Conservation (phyloP, 176 grass and related monocot genomes). For the Phyllostachys edulis region DNA sequence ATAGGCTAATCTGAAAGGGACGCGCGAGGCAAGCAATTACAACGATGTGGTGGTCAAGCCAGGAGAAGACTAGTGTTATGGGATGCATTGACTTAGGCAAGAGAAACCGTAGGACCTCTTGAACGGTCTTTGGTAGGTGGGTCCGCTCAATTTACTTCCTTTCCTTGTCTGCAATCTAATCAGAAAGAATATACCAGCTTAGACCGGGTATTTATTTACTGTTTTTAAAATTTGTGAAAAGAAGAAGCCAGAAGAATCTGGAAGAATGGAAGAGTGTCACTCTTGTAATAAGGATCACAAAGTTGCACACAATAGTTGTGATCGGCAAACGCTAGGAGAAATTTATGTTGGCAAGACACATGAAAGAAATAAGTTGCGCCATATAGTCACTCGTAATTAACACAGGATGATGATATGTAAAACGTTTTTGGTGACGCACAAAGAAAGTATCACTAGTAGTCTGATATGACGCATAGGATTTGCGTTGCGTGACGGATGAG, state of each 20-base stretch:
- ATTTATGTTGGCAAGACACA: neutral
- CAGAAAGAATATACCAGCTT: neutral
- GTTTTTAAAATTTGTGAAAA: neutral
- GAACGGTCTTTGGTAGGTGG: neutral
- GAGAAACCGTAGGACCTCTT: conserved; percentile 1
- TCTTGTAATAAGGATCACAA: neutral
- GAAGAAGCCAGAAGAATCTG: neutral
- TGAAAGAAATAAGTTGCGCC: neutral
- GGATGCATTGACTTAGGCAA: neutral
- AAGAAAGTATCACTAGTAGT: no score
- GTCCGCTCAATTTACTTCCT: neutral
- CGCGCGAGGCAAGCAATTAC: conserved; percentile 6
- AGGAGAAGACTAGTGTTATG: neutral
- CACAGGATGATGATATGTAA: no score
- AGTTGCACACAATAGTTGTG: neutral
- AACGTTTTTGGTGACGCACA: no score
- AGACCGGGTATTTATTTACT: neutral
- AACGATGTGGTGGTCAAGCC: neutral
- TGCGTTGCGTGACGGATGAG: no score
- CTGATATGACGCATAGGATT: no score
- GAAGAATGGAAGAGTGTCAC: neutral
- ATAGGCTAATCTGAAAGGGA: neutral
- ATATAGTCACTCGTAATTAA: neutral
- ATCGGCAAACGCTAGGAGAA: neutral
- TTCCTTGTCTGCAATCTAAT: neutral